Percentiles rank a stretch among this genome's conserved stretches.
Evolutionary conservation across 2,329 filamentous ascomycete species (phyloP).

Genomic region (Phialophora verrucosa): DNA sequence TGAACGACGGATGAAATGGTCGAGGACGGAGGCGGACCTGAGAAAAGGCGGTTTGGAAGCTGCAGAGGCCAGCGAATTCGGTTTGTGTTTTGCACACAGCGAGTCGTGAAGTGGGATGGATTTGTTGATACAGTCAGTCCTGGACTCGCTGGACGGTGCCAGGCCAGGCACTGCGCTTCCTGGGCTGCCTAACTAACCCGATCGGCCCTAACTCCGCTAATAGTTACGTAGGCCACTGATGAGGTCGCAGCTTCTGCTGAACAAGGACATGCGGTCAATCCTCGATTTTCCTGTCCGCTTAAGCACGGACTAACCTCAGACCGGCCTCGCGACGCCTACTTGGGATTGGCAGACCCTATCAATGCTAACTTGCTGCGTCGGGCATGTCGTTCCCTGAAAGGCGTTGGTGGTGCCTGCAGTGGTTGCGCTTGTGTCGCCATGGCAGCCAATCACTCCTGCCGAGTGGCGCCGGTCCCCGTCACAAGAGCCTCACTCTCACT

Average conservation of each 20-base stretch:
- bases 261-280: slow-evolving; percentile 4
- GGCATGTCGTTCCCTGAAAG: not conserved
- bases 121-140: slow-evolving; percentile 26
- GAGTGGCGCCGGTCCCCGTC: not conserved
- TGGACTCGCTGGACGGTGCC: not conserved
- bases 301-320: slow-evolving; percentile 5
- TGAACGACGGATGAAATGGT: not conserved
- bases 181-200: slow-evolving; percentile 7
- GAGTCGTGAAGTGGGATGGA: slow-evolving; percentile 28
- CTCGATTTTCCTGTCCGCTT: slow-evolving; percentile 4
- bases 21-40: slow-evolving; percentile 12
- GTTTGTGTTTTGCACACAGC: slow-evolving; percentile 25
- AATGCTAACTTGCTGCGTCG: not conserved
- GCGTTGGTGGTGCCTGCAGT: not conserved
- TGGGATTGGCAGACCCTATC: not conserved
- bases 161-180: slow-evolving; percentile 19
- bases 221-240: slow-evolving; percentile 6
- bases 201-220: not conserved
- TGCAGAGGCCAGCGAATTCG: slow-evolving; percentile 22
- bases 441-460: slow-evolving; percentile 7
- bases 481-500: slow-evolving; percentile 8
- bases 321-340: not conserved
- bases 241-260: slow-evolving; percentile 1
- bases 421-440: slow-evolving; percentile 1
- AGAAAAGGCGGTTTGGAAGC: slow-evolving; percentile 22